phyloP scores from a whole-genome alignment of 345 rosid genomes.

The Syzygium aromaticum region DNA sequence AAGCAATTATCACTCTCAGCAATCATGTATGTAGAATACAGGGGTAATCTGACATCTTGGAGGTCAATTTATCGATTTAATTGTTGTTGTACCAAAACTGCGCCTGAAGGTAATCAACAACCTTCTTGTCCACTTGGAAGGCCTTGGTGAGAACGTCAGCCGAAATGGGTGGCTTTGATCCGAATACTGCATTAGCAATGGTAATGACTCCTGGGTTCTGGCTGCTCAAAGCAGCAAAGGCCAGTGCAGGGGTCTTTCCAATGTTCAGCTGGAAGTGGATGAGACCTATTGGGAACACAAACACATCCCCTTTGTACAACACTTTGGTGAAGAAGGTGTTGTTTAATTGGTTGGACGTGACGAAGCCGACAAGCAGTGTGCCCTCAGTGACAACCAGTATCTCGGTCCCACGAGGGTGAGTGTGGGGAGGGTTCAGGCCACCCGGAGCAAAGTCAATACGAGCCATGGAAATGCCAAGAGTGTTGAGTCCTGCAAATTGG shows the following conservation, averaged over 20 bases:
- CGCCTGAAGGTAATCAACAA: background rate
- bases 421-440: slow-evolving; percentile 13
- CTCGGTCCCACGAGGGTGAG: slow-evolving; percentile 11
- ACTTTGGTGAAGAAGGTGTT: slow-evolving; percentile 9
- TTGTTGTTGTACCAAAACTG: slow-evolving; percentile 8
- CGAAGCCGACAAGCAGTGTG: slow-evolving; percentile 7
- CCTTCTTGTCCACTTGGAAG: slow-evolving; percentile 8
- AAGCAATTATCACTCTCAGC: too few species aligned
- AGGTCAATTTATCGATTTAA: background rate
- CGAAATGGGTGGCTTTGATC: slow-evolving; percentile 3
- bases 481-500: slow-evolving; percentile 9
- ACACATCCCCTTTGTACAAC: slow-evolving; percentile 5
- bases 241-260: slow-evolving; percentile 10
- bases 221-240: slow-evolving; percentile 3
- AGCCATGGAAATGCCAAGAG: slow-evolving; percentile 6
- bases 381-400: slow-evolving; percentile 4
- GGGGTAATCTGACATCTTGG: background rate
- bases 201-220: slow-evolving; percentile 10
- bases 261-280: slow-evolving; percentile 13
- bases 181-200: slow-evolving; percentile 1
- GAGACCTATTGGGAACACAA: slow-evolving; percentile 12
- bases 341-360: slow-evolving; percentile 12
- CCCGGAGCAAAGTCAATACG: slow-evolving; percentile 4
- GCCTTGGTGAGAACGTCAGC: slow-evolving; percentile 4
- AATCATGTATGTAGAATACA: too few species aligned